Conservation (phyloP, 805 yeast genomes). For the Cyberlindnera mycetangii region DNA sequence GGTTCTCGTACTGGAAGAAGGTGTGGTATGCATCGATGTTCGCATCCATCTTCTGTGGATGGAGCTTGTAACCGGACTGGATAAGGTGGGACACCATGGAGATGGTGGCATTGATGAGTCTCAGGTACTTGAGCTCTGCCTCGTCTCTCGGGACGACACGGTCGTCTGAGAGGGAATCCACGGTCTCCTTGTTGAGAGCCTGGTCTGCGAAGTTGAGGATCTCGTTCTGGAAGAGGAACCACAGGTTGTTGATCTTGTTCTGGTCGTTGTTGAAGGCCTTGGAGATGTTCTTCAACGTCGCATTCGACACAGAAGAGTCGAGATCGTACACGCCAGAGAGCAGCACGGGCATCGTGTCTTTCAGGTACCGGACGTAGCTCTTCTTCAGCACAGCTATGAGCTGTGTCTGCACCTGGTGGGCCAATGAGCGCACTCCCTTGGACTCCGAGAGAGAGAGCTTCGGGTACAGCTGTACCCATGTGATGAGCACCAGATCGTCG, state of each 20-base stretch:
- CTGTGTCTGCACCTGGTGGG: slow-evolving; percentile 65
- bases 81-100: slow-evolving; percentile 40
- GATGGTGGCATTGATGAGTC: slow-evolving; percentile 52
- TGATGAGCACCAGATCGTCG: slow-evolving; percentile 55
- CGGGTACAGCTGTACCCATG: slow-evolving; percentile 82
- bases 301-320: slow-evolving; percentile 56
- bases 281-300: slow-evolving; percentile 46
- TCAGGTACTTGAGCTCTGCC: slow-evolving; percentile 55
- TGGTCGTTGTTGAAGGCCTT: slow-evolving; percentile 55
- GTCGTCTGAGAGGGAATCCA: slow-evolving; percentile 69
- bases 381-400: slow-evolving; percentile 52
- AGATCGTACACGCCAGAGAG: slow-evolving; percentile 67
- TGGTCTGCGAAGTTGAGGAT: slow-evolving; percentile 54
- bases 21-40: slow-evolving; percentile 24
- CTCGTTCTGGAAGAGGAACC: slow-evolving; percentile 56
- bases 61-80: slow-evolving; percentile 21
- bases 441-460: slow-evolving; percentile 73
- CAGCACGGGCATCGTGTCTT: slow-evolving; percentile 72
- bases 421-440: slow-evolving; percentile 52
- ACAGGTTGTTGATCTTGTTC: slow-evolving; percentile 52
- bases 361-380: slow-evolving; percentile 59
- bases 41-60: slow-evolving; percentile 24
- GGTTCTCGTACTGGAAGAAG: slow-evolving; percentile 38
- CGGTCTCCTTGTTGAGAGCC: slow-evolving; percentile 52
- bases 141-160: slow-evolving; percentile 67